phyloP scores from a whole-genome alignment of 805 yeast genomes.

The Debaryomyces tyrocola region DNA sequence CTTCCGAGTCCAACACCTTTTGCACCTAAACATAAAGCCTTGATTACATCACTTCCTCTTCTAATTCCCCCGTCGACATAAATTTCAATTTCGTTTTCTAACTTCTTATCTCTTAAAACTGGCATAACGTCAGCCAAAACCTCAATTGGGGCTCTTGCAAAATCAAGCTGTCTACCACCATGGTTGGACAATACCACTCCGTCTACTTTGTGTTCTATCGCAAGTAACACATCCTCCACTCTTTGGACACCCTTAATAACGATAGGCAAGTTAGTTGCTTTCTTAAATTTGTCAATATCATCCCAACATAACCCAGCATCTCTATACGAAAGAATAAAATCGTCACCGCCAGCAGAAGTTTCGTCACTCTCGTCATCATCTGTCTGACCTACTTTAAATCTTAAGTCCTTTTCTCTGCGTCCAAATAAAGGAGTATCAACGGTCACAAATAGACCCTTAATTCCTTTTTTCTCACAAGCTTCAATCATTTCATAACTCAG shows the following conservation, averaged over 20 bases:
- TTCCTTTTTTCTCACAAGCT: conserved; percentile 38
- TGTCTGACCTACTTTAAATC: conserved; percentile 32
- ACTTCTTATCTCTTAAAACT: conserved; percentile 42
- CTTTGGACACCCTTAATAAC: conserved; percentile 76
- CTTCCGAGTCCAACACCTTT: conserved; percentile 70
- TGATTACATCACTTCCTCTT: conserved; percentile 64
- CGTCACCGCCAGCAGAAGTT: conserved; percentile 10
- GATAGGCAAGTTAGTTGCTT: conserved; percentile 43
- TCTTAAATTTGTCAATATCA: conserved; percentile 23
- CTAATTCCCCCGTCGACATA: conserved; percentile 70
- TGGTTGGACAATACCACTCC: conserved; percentile 85
- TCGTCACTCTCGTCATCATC: conserved; percentile 28
- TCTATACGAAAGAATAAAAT: conserved; percentile 10
- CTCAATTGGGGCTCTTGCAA: conserved; percentile 73
- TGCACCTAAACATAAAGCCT: conserved; percentile 69
- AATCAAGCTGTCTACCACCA: conserved; percentile 88
- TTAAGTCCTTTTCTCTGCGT: conserved; percentile 50
- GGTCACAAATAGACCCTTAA: conserved; percentile 52
- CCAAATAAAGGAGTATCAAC: conserved; percentile 59
- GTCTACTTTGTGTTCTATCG: conserved; percentile 67
- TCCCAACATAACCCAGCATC: conserved; percentile 31
- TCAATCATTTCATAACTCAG: conserved; percentile 29
- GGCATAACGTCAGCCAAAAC: conserved; percentile 72
- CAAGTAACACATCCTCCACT: conserved; percentile 72
- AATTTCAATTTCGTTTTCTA: conserved; percentile 50